Base-by-base conservation (phyloP, 768 basidiomycete species). In the Amanita fuliginea region DNA sequence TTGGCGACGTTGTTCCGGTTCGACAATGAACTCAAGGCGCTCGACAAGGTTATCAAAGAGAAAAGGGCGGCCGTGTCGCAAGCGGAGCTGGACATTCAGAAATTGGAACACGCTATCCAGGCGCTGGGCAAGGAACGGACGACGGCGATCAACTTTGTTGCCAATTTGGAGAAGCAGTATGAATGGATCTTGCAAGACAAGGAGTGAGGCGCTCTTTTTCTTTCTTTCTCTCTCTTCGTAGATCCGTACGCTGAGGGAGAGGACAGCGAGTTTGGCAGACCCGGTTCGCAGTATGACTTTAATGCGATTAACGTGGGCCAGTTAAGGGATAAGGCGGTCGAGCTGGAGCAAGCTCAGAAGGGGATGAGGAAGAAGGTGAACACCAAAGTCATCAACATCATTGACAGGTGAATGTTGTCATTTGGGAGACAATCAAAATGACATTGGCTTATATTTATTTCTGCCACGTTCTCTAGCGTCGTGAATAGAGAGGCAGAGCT, bases 351-450 rank as follows among this genome's bases (percentile, higher is more conserved):
- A 16, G 72, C 80, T 41, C 90, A 90, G 61, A 84, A 83, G 57
- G 81, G 82, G 18, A 83, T 91, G 81, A 94, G 92, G 70, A 91
- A 92, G 70, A 96, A 94, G 64, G 75, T 98, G 59, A 98, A 99
- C 57, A 83, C 84, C 3, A 96, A 95, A 64, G 93, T 92, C 41
- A 81, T 96, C 71, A 89, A 84, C 57, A 94, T 94, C 87, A 89
- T 97, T 44, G 95, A 96, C 56, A 84, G 78, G 92, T 96, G 54
- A 52, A 81, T 65, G 6, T 14, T 47, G n/a, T 62, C 19, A 42
- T 19, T 9, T 4, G 9, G n/a, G n/a, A 11, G 3, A n/a, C 32
- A 22, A 16, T 11, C 35, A 44, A 3, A n/a, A n/a, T n/a, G n/a
- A n/a, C n/a, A n/a, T 28, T 16, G 18, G 3, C 19, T 26, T 42